Base-by-base conservation (phyloP, 495 filamentous ascomycete genomes). In the Podospora conica region DNA sequence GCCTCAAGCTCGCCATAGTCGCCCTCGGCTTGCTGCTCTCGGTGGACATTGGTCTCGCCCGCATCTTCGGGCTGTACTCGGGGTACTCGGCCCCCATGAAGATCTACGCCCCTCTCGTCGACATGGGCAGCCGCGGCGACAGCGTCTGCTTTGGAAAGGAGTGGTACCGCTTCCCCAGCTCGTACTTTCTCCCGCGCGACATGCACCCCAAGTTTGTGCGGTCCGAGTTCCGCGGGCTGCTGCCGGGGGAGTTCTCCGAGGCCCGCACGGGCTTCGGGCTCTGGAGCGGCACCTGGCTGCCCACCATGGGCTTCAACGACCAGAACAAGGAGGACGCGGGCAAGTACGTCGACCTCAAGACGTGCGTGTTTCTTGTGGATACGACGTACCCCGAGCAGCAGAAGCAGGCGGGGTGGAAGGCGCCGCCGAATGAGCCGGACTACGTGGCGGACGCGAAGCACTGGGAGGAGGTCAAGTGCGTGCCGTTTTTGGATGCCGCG, bases 101-200 rank as follows among this genome's bases (percentile, higher is more conserved):
- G 25, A 78, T 98, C 9, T 96, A 96, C 70, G 53, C 72, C 24
- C 80, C 79, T 0, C 79, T 88, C 2, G 70, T 74, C 23, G 82
- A 78, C 20, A 63, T 88, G 7, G 80, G 80, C 9, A 74, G 80
- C 3, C 72, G 75, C 3, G 88, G 87, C n/a, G 88, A 88, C 55
- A 86, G 80, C 27, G 85, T 99, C 5, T 99, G 96, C 76, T 84
- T 97, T 57, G 93, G 90, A 54, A 98, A 97, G 75, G 96, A 99
- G 75, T 99, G 96, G 96, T 97, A 99, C 74, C 91, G 96, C 58
- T 99, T 96, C 72, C 96, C 96, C 11, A 93, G 91, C 15, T 93
- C 91, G 5, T 98, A 93, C 78, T 91, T 93, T 74, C 82, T 99
- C 0, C 96, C 96, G 0, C 75, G 87, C 8, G 82, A 83, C 55